Conservation (phyloP, 306 rosid species). For the Quercus gilva region DNA sequence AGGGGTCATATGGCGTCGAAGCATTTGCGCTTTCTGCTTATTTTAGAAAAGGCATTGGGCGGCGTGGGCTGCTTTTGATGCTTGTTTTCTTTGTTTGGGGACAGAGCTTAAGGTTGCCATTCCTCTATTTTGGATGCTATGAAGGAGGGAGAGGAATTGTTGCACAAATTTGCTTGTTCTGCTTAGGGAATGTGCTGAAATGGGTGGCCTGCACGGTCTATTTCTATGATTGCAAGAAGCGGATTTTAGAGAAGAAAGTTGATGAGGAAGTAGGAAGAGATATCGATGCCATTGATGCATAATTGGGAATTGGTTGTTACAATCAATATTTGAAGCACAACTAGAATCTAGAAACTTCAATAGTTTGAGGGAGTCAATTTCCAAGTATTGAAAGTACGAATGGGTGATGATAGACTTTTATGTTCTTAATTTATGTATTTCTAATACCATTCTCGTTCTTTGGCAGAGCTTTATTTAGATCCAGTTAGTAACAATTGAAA, state of each 20-base stretch:
- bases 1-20: conserved; percentile 40
- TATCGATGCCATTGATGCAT: conserved; percentile 10
- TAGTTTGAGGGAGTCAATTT: no score
- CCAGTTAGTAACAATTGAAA: no score
- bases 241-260: conserved; percentile 40
- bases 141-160: conserved; percentile 31
- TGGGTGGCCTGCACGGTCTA: conserved; percentile 55
- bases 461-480: no score
- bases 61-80: conserved; percentile 47
- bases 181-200: conserved; percentile 46
- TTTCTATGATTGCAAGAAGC: conserved; percentile 49
- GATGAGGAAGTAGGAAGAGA: conserved; percentile 35
- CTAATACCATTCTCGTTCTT: no score
- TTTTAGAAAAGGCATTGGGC: conserved; percentile 41
- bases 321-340: no score
- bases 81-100: conserved; percentile 50
- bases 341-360: no score
- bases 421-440: no score
- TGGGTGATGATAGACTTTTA: no score
- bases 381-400: no score
- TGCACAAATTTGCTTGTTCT: conserved; percentile 32
- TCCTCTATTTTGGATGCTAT: conserved; percentile 38
- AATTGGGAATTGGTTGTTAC: no score
- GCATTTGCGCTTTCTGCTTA: conserved; percentile 40
- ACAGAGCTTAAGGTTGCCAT: conserved; percentile 36